Evolutionary conservation across 768 basidiomycete genomes (phyloP).

Genomic region (Panus rudis): DNA sequence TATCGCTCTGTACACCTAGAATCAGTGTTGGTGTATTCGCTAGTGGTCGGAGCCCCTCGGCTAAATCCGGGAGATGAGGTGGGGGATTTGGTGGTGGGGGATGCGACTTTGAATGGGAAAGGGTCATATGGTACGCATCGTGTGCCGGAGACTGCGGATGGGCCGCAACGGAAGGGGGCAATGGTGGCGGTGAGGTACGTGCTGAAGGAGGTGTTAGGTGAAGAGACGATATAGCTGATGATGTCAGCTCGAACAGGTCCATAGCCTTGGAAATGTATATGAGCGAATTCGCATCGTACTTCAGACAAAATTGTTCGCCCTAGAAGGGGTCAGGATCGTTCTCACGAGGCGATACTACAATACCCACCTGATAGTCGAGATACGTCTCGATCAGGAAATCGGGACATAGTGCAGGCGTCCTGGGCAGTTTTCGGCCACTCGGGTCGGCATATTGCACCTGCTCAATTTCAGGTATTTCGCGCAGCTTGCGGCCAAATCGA

Average conservation of each 20-base stretch:
- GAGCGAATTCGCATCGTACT: slow-evolving; percentile 98
- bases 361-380: slow-evolving; percentile 75
- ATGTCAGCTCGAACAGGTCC: slow-evolving; percentile 97
- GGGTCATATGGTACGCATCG: slow-evolving; percentile 17
- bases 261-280: slow-evolving; percentile 99
- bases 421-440: slow-evolving; percentile 8
- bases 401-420: slow-evolving; percentile 78
- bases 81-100: slow-evolving; percentile 68
- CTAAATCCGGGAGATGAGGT: slow-evolving; percentile 69
- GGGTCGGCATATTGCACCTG: slow-evolving; percentile 5
- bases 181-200: slow-evolving; percentile 19
- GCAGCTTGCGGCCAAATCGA: slow-evolving; percentile 84
- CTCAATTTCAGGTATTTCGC: slow-evolving; percentile 32
- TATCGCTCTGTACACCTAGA: slow-evolving; percentile 94
- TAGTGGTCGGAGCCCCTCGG: slow-evolving; percentile 71
- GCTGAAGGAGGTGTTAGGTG: slow-evolving; percentile 36
- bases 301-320: slow-evolving; percentile 96
- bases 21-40: slow-evolving; percentile 74
- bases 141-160: slow-evolving; percentile 14
- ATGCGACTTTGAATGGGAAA: slow-evolving; percentile 60
- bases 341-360: too few species aligned
- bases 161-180: slow-evolving; percentile 22
- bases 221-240: slow-evolving; percentile 63
- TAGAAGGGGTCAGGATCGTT: slow-evolving; percentile 26
- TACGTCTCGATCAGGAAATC: slow-evolving; percentile 99